phyloP scores from a whole-genome alignment of 2,329 filamentous ascomycete genomes.

The Microcyclospora tardicrescens region DNA sequence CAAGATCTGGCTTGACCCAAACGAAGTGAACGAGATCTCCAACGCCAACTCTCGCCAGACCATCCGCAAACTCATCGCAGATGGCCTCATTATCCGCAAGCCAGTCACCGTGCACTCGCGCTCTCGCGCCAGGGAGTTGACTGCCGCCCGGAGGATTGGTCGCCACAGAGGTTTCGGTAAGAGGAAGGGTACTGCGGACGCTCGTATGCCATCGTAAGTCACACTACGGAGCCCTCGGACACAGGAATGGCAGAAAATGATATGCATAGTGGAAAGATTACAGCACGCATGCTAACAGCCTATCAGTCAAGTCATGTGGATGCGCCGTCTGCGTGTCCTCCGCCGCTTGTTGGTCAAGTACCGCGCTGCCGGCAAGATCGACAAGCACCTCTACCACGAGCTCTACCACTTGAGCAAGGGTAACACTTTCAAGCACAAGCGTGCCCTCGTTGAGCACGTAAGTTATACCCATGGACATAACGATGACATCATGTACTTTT shows the following conservation, averaged over 20 bases:
- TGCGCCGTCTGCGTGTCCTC: constrained; percentile 98
- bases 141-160: constrained; percentile 84
- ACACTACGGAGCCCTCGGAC: constrained; percentile 1
- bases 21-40: constrained; percentile 97
- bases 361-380: constrained; percentile 98
- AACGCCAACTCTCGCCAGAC: constrained; percentile 99
- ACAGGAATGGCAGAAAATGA: background rate
- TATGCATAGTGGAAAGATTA: background rate
- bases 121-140: constrained; percentile 88
- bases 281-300: constrained; percentile 16
- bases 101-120: constrained; percentile 99
- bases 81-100: constrained; percentile 99
- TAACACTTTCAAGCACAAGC: constrained; percentile 99
- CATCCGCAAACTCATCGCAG: constrained; percentile 97
- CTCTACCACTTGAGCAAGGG: constrained; percentile 99
- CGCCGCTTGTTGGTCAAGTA: constrained; percentile 99
- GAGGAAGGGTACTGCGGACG: constrained; percentile 99
- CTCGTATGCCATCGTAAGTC: constrained; percentile 93
- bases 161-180: constrained; percentile 99
- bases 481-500: constrained; percentile 21
- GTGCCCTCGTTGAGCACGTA: constrained; percentile 99
- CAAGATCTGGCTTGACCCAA: constrained; percentile 99
- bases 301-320: constrained; percentile 89
- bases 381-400: constrained; percentile 99
- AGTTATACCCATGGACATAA: constrained; percentile 36